These are phyloP conservation scores for Crinitomyces ghanaensis DNA, from an alignment of 805 yeast species.

Conservation along the genomic window DNA sequence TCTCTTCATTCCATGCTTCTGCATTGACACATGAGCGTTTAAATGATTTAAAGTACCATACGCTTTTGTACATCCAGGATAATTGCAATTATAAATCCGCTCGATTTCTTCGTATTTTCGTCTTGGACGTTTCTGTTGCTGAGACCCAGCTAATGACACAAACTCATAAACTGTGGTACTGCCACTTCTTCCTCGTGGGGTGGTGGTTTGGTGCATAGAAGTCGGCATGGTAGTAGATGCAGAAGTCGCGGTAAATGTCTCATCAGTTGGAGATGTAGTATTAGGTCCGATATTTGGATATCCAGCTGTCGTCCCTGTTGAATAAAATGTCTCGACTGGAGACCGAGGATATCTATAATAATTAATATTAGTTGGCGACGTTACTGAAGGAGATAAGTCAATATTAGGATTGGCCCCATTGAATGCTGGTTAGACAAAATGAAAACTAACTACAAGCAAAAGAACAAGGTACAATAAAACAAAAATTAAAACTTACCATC, in stretches of 20 bases:
- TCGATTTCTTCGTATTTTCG: slow-evolving; percentile 46
- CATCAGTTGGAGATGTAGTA: neutral
- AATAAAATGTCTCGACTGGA: slow-evolving; percentile 7
- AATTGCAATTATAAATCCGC: slow-evolving; percentile 40
- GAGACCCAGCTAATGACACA: slow-evolving; percentile 20
- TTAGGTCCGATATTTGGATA: neutral
- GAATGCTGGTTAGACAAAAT: too few relatives aligned
- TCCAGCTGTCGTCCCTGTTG: neutral
- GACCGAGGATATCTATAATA: too few relatives aligned
- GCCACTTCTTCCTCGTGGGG: slow-evolving; percentile 2
- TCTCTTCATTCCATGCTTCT: slow-evolving; percentile 44
- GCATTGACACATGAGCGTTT: slow-evolving; percentile 44
- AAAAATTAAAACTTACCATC: too few relatives aligned
- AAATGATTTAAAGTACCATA: slow-evolving; percentile 52
- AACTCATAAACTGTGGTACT: slow-evolving; percentile 10
- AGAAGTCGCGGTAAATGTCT: neutral
- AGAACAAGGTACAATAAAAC: too few relatives aligned
- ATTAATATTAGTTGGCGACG: too few relatives aligned
- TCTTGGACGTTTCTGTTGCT: slow-evolving; percentile 36
- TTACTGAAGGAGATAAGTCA: too few relatives aligned
- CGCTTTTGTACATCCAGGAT: slow-evolving; percentile 37
- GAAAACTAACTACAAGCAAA: too few relatives aligned
- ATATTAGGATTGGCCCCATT: too few relatives aligned
- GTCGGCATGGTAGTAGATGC: slow-evolving; percentile 3
- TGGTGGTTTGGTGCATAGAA: slow-evolving; percentile 2